Conservation (phyloP, 2,329 filamentous ascomycete species). For the Arthrobotrys entomopaga region DNA sequence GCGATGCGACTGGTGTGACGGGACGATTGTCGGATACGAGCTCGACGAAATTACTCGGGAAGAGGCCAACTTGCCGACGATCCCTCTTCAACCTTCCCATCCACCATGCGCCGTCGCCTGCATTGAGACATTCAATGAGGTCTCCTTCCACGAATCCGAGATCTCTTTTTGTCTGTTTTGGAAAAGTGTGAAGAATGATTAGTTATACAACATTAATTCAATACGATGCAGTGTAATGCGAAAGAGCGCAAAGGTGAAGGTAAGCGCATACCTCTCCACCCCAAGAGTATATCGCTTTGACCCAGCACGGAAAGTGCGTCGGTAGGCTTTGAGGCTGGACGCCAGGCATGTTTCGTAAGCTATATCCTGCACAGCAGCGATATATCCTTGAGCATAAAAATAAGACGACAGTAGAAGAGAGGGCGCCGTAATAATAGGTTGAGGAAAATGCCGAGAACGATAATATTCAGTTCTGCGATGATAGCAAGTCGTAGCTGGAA, state of each 20-base stretch:
- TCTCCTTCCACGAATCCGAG: conserved; percentile 97
- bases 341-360: conserved; percentile 38
- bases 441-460: neutral
- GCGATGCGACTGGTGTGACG: conserved; percentile 62
- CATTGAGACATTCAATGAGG: conserved; percentile 96
- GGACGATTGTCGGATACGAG: conserved; percentile 87
- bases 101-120: conserved; percentile 98
- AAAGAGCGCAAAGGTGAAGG: neutral
- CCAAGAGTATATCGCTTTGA: conserved; percentile 90
- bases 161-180: conserved; percentile 81
- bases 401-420: neutral
- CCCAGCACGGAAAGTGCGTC: conserved; percentile 79
- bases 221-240: no score
- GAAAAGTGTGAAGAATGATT: conserved; percentile 29
- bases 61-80: conserved; percentile 87
- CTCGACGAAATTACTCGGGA: conserved; percentile 97
- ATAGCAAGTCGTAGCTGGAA: neutral
- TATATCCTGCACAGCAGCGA: conserved; percentile 26
- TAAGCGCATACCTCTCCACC: conserved; percentile 74
- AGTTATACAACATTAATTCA: conserved; percentile 1
- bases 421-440: neutral
- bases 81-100: conserved; percentile 90
- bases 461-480: neutral
- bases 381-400: conserved; percentile 2
- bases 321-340: conserved; percentile 53